Evolutionary conservation across 2,329 filamentous ascomycete species (phyloP), one percentile per base, ranked within the genome.

Genomic region (Chaetoscypha palmicola): DNA sequence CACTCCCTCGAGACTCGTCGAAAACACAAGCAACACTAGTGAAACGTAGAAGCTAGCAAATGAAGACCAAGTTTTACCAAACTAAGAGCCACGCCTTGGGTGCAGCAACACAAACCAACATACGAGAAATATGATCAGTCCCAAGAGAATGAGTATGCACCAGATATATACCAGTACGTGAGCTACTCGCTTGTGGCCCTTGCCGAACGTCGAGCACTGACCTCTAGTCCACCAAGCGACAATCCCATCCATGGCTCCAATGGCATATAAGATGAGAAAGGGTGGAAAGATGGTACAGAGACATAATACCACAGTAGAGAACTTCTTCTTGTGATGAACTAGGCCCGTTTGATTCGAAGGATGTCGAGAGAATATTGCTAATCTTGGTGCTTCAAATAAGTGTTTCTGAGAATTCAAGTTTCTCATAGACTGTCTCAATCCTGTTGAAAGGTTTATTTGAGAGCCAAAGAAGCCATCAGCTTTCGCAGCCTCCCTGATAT

Each of bases 211-310:
- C 4, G 37, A 45, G 28, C 55, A 49, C 21, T 57, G 52, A 3
- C 57, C 54, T 8, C 49, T 38, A 7, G 53, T 58, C 45, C 46
- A 54, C 54, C 52, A 59, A 5, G 38, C 11, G 24, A 61, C 52
- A 7, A 60, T 21, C 20, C 45, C 40, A 40, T 62, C 58, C 17
- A 61, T 43, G 12, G 40, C 23, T 31, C 60, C 56, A 39, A 47
- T 38, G 16, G 48, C 47, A 31, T 54, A 59, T 5, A 60, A 40
- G 2, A 59, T 28, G 9, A 61, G 43, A 10, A 55, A 35, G 7
- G 59, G 59, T 7, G 57, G 57, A 22, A 59, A 57, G n/a, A 58
- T 9, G 28, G 47, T 47, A 32, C 58, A 60, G 2, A 59, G 9
- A 24, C 38, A 26, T 4, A 62, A 42, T 3, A 53, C 49, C n/a